Percentiles rank a stretch among this genome's conserved stretches.
Evolutionary conservation across 2,329 filamentous ascomycete genomes (phyloP).

Genomic region (Clonostachys rosea): DNA sequence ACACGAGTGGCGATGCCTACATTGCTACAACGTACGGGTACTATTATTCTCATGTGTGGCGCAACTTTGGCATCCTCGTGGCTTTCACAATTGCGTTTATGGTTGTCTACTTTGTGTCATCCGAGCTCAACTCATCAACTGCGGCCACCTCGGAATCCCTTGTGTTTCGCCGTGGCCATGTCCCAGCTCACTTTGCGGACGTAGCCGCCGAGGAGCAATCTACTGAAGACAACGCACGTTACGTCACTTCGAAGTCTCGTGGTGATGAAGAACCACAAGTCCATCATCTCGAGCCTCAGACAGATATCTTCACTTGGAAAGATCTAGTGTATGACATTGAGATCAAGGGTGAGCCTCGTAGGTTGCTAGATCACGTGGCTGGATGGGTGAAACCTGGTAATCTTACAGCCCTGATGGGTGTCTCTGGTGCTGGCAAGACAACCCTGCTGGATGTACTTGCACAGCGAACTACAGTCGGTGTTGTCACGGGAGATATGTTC

Average conservation of each 20-base stretch:
- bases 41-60: slow-evolving; percentile 53
- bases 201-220: slow-evolving; percentile 9
- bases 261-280: slow-evolving; percentile 10
- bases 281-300: slow-evolving; percentile 34
- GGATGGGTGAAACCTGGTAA: slow-evolving; percentile 91
- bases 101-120: slow-evolving; percentile 55
- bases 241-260: background rate
- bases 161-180: slow-evolving; percentile 56
- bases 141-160: slow-evolving; percentile 62
- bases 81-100: slow-evolving; percentile 63
- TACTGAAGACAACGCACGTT: slow-evolving; percentile 5
- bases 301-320: slow-evolving; percentile 70
- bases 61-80: slow-evolving; percentile 65
- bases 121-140: slow-evolving; percentile 60
- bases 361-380: slow-evolving; percentile 72
- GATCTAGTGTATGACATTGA: slow-evolving; percentile 52
- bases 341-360: slow-evolving; percentile 69
- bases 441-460: slow-evolving; percentile 35
- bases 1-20: slow-evolving; percentile 58
- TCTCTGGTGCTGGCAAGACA: slow-evolving; percentile 41
- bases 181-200: slow-evolving; percentile 33
- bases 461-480: slow-evolving; percentile 51
- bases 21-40: slow-evolving; percentile 53
- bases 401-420: slow-evolving; percentile 72
- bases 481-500: slow-evolving; percentile 62